These are phyloP conservation scores for Paralagenidium karlingii DNA, from an alignment of 352 stramenopile species.

Conservation along the genomic window DNA sequence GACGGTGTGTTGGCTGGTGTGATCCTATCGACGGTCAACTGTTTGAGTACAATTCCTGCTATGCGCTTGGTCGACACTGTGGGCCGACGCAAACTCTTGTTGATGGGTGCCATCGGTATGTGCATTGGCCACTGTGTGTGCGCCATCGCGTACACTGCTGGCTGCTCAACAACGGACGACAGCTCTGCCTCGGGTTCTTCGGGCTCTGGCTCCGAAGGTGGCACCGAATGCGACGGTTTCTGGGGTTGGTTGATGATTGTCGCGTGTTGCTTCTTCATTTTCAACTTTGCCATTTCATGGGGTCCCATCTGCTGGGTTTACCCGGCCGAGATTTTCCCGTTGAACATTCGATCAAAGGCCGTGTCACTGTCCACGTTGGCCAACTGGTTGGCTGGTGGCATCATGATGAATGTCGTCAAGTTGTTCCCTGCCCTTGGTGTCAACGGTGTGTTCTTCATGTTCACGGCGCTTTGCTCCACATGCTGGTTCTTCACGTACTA, in stretches of 20 bases:
- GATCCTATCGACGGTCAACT: constrained; percentile 3
- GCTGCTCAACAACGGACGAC: constrained; percentile 4
- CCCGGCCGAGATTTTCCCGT: constrained; percentile 12
- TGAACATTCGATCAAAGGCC: constrained; percentile 8
- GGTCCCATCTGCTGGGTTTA: constrained; percentile 14
- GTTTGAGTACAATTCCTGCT: constrained; percentile 1
- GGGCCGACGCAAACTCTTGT: constrained; percentile 3
- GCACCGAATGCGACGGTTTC: no score
- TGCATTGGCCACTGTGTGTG: constrained; percentile 5
- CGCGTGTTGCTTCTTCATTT: constrained; percentile 9
- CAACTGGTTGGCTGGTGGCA: constrained; percentile 7
- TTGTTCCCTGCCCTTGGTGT: constrained; percentile 7
- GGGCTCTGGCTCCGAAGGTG: constrained; percentile 9
- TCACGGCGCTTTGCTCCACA: constrained; percentile 10
- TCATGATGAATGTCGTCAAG: constrained; percentile 10
- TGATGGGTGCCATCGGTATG: constrained; percentile 6
- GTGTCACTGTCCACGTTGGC: constrained; percentile 10
- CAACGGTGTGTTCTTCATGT: constrained; percentile 6
- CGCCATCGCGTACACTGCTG: constrained; percentile 4
- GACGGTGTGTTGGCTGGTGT: constrained; percentile 1
- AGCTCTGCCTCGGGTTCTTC: constrained; percentile 7
- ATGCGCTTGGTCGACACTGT: constrained; percentile 4
- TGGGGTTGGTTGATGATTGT: constrained; percentile 2
- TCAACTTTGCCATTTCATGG: constrained; percentile 15
- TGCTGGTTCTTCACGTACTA: constrained; percentile 27